Conservation (phyloP, 2,329 filamentous ascomycete genomes). For the Neonectria hederae region DNA sequence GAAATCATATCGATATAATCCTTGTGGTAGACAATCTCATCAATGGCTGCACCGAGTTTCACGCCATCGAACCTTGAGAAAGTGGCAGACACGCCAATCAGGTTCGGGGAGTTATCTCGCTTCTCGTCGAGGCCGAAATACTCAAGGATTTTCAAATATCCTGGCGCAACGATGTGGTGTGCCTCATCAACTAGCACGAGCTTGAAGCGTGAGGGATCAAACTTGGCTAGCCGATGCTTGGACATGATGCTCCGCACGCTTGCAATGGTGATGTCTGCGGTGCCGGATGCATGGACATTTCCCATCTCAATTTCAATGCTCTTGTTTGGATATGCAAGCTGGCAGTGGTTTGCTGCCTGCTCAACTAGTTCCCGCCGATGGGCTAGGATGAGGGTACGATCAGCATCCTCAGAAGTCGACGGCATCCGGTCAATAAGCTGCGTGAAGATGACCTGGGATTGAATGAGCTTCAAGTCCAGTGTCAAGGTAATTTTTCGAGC, state of each 20-base stretch:
- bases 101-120: slow-evolving; percentile 60
- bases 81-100: slow-evolving; percentile 91
- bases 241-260: slow-evolving; percentile 88
- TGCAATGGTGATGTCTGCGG: slow-evolving; percentile 91
- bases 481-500: neutral
- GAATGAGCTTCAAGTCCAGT: slow-evolving; percentile 21
- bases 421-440: slow-evolving; percentile 85
- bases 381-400: slow-evolving; percentile 88
- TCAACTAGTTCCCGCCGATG: slow-evolving; percentile 94
- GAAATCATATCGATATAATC: slow-evolving; percentile 75
- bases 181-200: slow-evolving; percentile 94
- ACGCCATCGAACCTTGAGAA: slow-evolving; percentile 84
- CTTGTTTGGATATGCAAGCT: slow-evolving; percentile 80
- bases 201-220: slow-evolving; percentile 83
- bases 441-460: slow-evolving; percentile 85
- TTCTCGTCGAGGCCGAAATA: slow-evolving; percentile 76
- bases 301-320: slow-evolving; percentile 94
- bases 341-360: slow-evolving; percentile 89
- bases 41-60: slow-evolving; percentile 83
- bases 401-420: slow-evolving; percentile 59
- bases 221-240: slow-evolving; percentile 80
- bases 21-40: slow-evolving; percentile 96
- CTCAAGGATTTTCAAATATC: slow-evolving; percentile 78
- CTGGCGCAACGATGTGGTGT: slow-evolving; percentile 90
- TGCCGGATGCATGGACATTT: slow-evolving; percentile 75